Percentiles rank a stretch among this genome's conserved stretches.
Conservation (phyloP, 139 green algal species). For the Monoraphidium neglectum region DNA sequence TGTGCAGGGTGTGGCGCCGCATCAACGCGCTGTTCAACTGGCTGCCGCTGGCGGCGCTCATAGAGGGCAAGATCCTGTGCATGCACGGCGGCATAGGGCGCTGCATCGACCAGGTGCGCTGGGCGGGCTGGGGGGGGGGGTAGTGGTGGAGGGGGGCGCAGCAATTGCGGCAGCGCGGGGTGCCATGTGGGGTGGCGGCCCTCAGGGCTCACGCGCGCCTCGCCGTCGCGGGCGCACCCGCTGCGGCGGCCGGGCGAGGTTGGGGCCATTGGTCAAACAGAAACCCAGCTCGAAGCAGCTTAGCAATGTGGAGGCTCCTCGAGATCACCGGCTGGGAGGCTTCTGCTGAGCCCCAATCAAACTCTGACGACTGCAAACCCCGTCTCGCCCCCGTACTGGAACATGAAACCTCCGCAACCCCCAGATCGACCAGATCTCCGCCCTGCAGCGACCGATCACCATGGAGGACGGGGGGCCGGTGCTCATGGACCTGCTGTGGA, state of each 20-base stretch:
- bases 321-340: no score
- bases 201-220: no score
- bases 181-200: no score
- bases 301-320: no score
- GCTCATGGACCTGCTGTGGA: constrained; percentile 99
- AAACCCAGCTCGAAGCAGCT: no score
- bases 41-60: constrained; percentile 94
- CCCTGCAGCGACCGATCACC: constrained; percentile 88
- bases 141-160: no score
- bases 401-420: constrained; percentile 17
- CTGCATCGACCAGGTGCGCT: constrained; percentile 82
- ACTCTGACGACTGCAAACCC: no score
- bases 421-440: constrained; percentile 88
- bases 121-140: background rate
- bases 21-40: constrained; percentile 99
- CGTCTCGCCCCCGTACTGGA: no score
- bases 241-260: no score
- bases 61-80: constrained; percentile 96
- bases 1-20: constrained; percentile 92
- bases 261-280: no score
- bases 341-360: no score
- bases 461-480: constrained; percentile 93
- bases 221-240: no score
- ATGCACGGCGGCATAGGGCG: constrained; percentile 98
- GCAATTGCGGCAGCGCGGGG: background rate